These are phyloP conservation scores for Schizochytrium sp. DNA, from an alignment of 108 stramenopile genomes.

Conservation along the genomic window DNA sequence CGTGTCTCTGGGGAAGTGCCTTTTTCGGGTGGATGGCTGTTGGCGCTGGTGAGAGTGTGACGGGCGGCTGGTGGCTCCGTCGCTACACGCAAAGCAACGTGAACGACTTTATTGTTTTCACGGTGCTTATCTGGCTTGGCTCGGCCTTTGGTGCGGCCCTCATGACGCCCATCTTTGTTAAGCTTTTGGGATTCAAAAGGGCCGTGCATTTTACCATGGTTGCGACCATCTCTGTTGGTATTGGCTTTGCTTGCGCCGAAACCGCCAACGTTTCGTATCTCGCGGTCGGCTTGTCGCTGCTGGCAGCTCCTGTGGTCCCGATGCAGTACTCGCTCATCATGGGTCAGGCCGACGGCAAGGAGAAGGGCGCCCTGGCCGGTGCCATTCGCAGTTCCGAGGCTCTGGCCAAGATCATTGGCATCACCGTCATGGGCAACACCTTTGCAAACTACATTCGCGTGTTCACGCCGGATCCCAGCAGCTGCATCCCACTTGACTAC, in stretches of 20 bases:
- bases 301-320: background rate
- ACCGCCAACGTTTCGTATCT: background rate
- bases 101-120: background rate
- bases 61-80: conserved; percentile 9
- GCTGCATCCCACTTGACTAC: background rate
- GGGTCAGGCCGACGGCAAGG: background rate
- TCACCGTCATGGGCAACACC: background rate
- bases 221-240: background rate
- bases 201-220: background rate
- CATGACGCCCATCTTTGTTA: background rate
- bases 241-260: background rate
- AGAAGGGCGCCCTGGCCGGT: background rate
- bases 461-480: background rate
- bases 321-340: background rate
- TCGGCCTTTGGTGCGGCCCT: background rate
- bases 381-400: conserved; percentile 10
- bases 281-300: background rate
- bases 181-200: background rate
- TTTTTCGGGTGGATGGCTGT: background rate
- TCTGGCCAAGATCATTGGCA: background rate
- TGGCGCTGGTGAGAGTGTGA: background rate
- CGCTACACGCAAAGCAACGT: background rate
- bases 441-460: background rate
- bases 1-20: background rate
- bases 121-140: background rate